A percentile compares a stretch with the other conserved stretches of the same genome.
Conservation (phyloP, 176 grass and related monocot species). For the maize (Zea mays) region DNA sequence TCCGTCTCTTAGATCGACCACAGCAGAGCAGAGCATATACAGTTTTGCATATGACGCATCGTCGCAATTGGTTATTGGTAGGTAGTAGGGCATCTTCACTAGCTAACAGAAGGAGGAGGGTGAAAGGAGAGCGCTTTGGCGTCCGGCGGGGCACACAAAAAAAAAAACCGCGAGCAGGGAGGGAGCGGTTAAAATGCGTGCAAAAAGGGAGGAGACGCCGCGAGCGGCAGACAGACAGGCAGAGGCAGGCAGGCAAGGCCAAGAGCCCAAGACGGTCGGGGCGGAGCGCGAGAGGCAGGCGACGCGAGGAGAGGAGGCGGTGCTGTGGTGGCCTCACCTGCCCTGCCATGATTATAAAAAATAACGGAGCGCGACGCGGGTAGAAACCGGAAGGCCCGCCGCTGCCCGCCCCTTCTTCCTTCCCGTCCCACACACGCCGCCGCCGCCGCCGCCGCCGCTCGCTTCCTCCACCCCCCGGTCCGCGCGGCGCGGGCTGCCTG, state of each 20-base stretch:
- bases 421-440: neutral
- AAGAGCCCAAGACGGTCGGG: neutral
- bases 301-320: neutral
- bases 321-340: neutral
- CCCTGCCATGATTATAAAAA: conserved; percentile 44
- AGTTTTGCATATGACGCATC: conserved; percentile 6
- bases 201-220: conserved; percentile 7
- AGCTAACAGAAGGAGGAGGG: neutral
- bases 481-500: conserved; percentile 23
- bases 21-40: neutral
- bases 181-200: conserved; percentile 36
- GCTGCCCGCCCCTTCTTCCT: neutral
- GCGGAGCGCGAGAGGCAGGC: conserved; percentile 47
- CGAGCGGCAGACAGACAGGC: conserved; percentile 4
- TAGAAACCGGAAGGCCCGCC: conserved; percentile 49
- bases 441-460: conserved; percentile 17
- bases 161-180: neutral
- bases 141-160: conserved; percentile 17
- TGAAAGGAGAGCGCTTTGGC: conserved; percentile 3
- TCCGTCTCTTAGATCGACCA: neutral
- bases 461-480: neutral
- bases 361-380: conserved; percentile 47
- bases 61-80: neutral
- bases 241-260: neutral
- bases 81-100: neutral